Evolutionary conservation across 2,329 filamentous ascomycete species (phyloP).

Genomic region (Nannizzia gypsea): DNA sequence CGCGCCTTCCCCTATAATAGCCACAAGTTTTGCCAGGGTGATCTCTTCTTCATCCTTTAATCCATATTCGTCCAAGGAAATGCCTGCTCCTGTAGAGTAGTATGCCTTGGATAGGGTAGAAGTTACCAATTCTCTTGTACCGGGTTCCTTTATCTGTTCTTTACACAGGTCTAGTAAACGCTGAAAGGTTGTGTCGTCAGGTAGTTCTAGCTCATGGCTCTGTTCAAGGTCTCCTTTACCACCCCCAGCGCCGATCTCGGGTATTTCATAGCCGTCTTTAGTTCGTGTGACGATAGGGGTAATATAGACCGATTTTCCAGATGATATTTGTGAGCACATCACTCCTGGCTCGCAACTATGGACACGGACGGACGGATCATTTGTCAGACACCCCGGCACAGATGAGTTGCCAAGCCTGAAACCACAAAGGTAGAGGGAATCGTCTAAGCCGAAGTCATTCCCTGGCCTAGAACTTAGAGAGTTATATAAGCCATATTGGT

Average conservation of each 20-base stretch:
- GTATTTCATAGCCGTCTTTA: slow-evolving; percentile 49
- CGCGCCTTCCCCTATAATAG: slow-evolving; percentile 21
- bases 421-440: slow-evolving; percentile 58
- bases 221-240: slow-evolving; percentile 64
- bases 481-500: slow-evolving; percentile 62
- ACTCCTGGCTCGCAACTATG: slow-evolving; percentile 74
- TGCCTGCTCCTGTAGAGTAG: slow-evolving; percentile 22
- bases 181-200: slow-evolving; percentile 37
- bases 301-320: slow-evolving; percentile 56
- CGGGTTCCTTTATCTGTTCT: slow-evolving; percentile 25
- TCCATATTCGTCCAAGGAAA: slow-evolving; percentile 30
- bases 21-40: slow-evolving; percentile 26
- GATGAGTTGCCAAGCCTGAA: slow-evolving; percentile 62
- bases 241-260: slow-evolving; percentile 66
- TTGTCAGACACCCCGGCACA: slow-evolving; percentile 61
- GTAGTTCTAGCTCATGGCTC: slow-evolving; percentile 52
- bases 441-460: slow-evolving; percentile 35
- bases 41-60: slow-evolving; percentile 29
- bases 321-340: slow-evolving; percentile 32
- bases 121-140: slow-evolving; percentile 20
- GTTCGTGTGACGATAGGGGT: slow-evolving; percentile 58
- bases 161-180: slow-evolving; percentile 44
- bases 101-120: slow-evolving; percentile 24
- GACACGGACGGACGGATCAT: slow-evolving; percentile 45
- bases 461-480: slow-evolving; percentile 43